Percentiles rank a stretch among this genome's conserved stretches.
Conservation (phyloP, 2,329 filamentous ascomycete species). For the Diaporthe caulivora region DNA sequence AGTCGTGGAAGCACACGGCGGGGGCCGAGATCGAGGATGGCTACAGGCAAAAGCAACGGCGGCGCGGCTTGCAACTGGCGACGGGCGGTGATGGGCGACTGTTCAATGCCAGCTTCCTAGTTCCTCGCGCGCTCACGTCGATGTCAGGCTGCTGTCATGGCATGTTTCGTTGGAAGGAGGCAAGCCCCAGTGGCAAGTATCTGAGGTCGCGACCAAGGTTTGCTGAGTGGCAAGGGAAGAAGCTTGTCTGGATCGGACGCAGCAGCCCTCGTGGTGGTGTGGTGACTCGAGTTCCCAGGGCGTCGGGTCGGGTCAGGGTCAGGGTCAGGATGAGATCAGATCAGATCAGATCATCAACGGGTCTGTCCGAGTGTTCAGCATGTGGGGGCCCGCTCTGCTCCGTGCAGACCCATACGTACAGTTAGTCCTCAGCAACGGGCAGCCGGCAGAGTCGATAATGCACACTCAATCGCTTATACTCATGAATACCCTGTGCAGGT, state of each 20-base stretch:
- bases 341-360: slow-evolving; percentile 21
- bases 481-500: no score
- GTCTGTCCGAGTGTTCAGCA: neutral
- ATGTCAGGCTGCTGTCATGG: neutral
- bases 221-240: neutral
- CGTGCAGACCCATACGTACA: neutral
- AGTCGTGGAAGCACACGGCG: neutral
- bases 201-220: slow-evolving; percentile 1
- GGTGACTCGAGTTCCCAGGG: slow-evolving; percentile 13
- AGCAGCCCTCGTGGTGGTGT: neutral
- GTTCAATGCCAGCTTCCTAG: neutral
- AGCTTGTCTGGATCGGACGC: slow-evolving; percentile 13
- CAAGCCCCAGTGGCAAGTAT: neutral
- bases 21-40: neutral
- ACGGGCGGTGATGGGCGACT: neutral
- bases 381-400: slow-evolving; percentile 1
- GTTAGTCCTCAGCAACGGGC: no score
- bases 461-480: neutral
- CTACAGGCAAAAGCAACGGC: neutral
- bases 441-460: neutral
- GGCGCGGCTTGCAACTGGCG: neutral
- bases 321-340: no score
- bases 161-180: neutral
- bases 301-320: neutral
- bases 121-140: slow-evolving; percentile 17